Evolutionary conservation across 78 protist genomes (phyloP).

Genomic region (Capsaspora owczarzaki): DNA sequence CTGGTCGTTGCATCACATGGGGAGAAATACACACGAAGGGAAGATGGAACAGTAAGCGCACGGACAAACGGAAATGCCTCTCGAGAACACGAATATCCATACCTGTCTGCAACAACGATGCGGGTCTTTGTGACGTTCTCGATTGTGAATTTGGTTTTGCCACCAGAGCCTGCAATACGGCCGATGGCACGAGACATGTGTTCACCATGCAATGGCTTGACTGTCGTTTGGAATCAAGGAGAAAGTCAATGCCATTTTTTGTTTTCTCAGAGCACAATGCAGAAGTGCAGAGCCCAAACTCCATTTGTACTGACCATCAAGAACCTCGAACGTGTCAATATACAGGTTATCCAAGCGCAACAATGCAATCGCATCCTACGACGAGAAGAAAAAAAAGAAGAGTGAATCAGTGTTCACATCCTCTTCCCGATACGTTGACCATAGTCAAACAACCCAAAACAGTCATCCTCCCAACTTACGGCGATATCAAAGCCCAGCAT

Average conservation of each 20-base stretch:
- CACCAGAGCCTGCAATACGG: slow-evolving; percentile 95
- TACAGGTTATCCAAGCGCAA: slow-evolving; percentile 93
- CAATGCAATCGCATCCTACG: slow-evolving; percentile 90
- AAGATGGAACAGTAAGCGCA: not conserved
- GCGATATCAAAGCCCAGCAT: slow-evolving; percentile 86
- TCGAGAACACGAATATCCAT: slow-evolving; percentile 1
- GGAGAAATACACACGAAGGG: not conserved
- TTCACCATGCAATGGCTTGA: slow-evolving; percentile 89
- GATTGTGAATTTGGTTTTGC: slow-evolving; percentile 88
- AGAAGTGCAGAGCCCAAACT: not conserved
- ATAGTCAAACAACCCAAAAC: too few species aligned
- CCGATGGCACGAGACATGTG: slow-evolving; percentile 95
- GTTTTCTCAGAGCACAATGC: too few species aligned
- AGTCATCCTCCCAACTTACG: too few species aligned
- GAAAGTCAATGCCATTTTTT: not conserved
- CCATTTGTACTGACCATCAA: slow-evolving; percentile 50
- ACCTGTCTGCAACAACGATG: slow-evolving; percentile 92
- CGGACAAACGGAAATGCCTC: not conserved
- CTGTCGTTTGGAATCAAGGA: slow-evolving; percentile 20
- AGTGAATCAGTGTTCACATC: not conserved
- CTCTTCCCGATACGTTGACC: too few species aligned
- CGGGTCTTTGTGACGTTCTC: slow-evolving; percentile 94
- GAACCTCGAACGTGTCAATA: slow-evolving; percentile 91
- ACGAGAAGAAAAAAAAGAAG: not conserved
- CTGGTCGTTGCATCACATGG: too few species aligned